phyloP scores from a whole-genome alignment of 495 filamentous ascomycete species.

The Lineolata rhizophorae region DNA sequence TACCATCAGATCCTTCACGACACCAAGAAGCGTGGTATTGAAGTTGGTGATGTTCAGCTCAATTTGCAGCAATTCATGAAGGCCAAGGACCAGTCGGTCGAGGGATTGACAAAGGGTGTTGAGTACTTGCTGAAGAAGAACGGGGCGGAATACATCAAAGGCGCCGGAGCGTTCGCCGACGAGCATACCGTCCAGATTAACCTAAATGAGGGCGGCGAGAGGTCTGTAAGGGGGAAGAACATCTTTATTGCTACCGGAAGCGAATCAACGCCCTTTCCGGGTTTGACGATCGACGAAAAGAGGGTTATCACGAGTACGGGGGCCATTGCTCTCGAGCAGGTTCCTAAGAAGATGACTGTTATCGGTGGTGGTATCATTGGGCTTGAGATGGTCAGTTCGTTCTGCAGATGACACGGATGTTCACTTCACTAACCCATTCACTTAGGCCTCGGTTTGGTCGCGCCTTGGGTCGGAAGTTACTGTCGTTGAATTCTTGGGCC shows the following conservation, averaged over 20 bases:
- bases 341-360: constrained; percentile 93
- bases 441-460: constrained; percentile 85
- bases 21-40: constrained; percentile 90
- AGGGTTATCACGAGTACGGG: constrained; percentile 90
- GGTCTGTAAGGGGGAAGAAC: constrained; percentile 71
- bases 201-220: constrained; percentile 75
- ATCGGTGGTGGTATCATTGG: constrained; percentile 98
- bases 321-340: constrained; percentile 67
- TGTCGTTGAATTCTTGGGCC: constrained; percentile 85
- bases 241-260: constrained; percentile 92
- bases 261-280: constrained; percentile 90
- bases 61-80: constrained; percentile 93
- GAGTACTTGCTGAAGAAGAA: constrained; percentile 99
- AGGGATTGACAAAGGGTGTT: constrained; percentile 82
- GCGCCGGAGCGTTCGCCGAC: constrained; percentile 65
- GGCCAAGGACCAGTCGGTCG: constrained; percentile 83
- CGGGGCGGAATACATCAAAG: constrained; percentile 89
- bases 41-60: constrained; percentile 88
- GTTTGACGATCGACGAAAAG: constrained; percentile 90
- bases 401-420: no score
- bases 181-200: constrained; percentile 84
- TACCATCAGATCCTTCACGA: constrained; percentile 97
- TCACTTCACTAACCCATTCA: neutral
- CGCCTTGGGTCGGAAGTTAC: constrained; percentile 84
- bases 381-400: constrained; percentile 83